A percentile compares a stretch with the other conserved stretches of the same genome.
Evolutionary conservation across 306 rosid genomes (phyloP).

Genomic region (Rubus parviflorus): DNA sequence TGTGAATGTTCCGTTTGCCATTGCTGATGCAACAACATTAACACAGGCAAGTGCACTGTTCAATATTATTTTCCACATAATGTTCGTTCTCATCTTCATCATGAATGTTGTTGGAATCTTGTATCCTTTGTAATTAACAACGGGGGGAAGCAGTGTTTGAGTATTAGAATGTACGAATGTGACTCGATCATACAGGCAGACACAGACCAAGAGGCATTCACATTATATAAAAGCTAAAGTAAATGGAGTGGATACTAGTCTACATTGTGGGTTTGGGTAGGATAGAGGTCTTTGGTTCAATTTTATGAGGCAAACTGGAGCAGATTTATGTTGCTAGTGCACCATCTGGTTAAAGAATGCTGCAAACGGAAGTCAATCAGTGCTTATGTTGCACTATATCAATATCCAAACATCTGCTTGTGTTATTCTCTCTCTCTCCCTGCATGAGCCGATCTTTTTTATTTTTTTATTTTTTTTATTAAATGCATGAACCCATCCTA

Average conservation of each 20-base stretch:
- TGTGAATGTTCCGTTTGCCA: conserved; percentile 70
- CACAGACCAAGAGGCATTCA: background rate
- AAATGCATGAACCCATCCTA: too few relatives aligned
- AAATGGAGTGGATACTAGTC: background rate
- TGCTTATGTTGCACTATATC: too few relatives aligned
- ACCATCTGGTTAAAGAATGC: too few relatives aligned
- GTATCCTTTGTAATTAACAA: background rate
- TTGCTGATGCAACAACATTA: conserved; percentile 71
- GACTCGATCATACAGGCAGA: background rate
- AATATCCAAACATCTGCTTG: background rate
- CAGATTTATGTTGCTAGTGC: background rate
- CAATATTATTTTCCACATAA: background rate
- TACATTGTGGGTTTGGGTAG: background rate
- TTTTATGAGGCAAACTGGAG: background rate
- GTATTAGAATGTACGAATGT: background rate
- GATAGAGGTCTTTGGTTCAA: background rate
- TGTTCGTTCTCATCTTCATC: background rate
- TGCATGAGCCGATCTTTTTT: too few relatives aligned
- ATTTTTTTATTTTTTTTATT: too few relatives aligned
- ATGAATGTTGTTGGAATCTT: background rate
- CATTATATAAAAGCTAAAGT: background rate
- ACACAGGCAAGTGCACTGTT: conserved; percentile 56
- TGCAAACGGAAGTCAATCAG: too few relatives aligned
- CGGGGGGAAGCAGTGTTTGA: background rate
- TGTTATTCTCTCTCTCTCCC: background rate